These are phyloP conservation scores for Fusarium chaquense DNA, from an alignment of 2,329 filamentous ascomycete genomes.

Conservation along the genomic window DNA sequence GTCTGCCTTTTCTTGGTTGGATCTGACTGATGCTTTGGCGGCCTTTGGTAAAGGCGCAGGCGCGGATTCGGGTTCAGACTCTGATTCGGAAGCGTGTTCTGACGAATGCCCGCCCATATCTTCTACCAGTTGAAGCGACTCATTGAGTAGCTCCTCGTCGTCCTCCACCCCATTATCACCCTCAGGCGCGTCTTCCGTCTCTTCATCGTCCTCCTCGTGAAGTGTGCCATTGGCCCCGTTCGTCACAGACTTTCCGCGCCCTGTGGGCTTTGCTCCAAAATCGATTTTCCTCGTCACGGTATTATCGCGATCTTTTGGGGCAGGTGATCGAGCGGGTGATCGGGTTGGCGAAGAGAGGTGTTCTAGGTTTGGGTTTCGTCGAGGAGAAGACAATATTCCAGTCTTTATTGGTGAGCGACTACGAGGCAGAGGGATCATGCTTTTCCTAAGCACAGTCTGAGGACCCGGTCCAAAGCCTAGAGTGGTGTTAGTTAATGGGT, in stretches of 20 bases:
- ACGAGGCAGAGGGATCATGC: constrained; percentile 60
- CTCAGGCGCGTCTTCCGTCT: constrained; percentile 45
- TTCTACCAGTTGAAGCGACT: constrained; percentile 59
- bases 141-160: constrained; percentile 53
- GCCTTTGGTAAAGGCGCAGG: constrained; percentile 2
- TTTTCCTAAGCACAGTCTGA: constrained; percentile 64
- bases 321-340: constrained; percentile 55
- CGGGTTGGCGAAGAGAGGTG: constrained; percentile 64
- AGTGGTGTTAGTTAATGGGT: constrained; percentile 37
- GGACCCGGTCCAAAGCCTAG: constrained; percentile 67
- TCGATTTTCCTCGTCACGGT: constrained; percentile 67
- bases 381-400: constrained; percentile 69
- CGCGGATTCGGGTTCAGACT: constrained; percentile 28
- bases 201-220: constrained; percentile 40
- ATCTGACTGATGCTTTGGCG: constrained; percentile 19
- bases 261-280: constrained; percentile 54
- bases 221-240: constrained; percentile 49
- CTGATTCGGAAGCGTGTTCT: constrained; percentile 29
- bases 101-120: constrained; percentile 46
- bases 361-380: constrained; percentile 69
- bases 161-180: constrained; percentile 20
- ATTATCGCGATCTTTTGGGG: constrained; percentile 50
- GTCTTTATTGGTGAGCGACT: constrained; percentile 74
- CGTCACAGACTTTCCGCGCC: constrained; percentile 33
- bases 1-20: not conserved